Evolutionary conservation across 768 basidiomycete species (phyloP).

Genomic region (Cystobasidium ongulense): DNA sequence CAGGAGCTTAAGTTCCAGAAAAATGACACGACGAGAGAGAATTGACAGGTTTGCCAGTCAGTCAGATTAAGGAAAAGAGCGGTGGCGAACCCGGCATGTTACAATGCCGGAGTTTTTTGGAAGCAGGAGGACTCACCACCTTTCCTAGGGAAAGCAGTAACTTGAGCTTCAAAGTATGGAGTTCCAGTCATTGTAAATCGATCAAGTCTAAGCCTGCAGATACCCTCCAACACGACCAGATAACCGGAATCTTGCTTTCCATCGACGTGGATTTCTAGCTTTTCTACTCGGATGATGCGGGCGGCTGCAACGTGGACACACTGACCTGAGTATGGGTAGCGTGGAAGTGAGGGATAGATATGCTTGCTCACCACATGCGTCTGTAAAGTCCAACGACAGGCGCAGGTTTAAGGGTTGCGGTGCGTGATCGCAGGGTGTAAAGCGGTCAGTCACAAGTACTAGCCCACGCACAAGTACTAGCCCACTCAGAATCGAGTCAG

Average conservation of each 20-base stretch:
- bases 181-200: neutral
- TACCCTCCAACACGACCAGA: constrained; percentile 32
- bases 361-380: constrained; percentile 15
- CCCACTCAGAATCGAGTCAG: too few species aligned
- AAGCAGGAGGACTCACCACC: neutral
- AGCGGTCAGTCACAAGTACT: too few species aligned
- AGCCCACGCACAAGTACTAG: too few species aligned
- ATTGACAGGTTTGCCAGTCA: too few species aligned
- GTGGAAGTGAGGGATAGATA: too few species aligned
- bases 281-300: constrained; percentile 38
- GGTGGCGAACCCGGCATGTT: neutral
- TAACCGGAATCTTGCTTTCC: neutral
- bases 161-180: constrained; percentile 31
- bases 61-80: too few species aligned
- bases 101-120: neutral
- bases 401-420: too few species aligned
- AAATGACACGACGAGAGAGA: too few species aligned
- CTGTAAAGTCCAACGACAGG: neutral
- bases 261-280: neutral
- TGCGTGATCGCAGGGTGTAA: too few species aligned
- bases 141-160: constrained; percentile 16
- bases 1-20: neutral
- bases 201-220: constrained; percentile 35
- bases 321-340: too few species aligned
- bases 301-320: constrained; percentile 22